These are phyloP conservation scores for Backusella australiensis DNA, from an alignment of 192 early-diverging fungal genomes.

Conservation along the genomic window DNA sequence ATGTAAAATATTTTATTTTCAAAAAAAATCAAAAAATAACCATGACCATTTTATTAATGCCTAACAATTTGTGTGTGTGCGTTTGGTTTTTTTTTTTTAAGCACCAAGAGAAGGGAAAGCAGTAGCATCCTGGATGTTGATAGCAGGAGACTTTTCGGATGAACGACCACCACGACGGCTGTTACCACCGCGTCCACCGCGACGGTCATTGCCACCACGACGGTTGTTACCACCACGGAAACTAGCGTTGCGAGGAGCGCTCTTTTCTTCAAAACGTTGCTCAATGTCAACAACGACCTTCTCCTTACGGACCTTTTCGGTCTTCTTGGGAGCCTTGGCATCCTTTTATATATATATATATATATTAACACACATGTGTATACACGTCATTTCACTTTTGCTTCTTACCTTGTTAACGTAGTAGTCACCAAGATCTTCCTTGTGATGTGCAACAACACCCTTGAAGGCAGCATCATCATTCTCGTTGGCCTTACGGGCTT, in stretches of 20 bases:
- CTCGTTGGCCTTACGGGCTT: slow-evolving; percentile 84
- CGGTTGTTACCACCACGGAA: slow-evolving; percentile 3
- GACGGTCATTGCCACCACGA: slow-evolving; percentile 29
- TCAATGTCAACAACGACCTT: slow-evolving; percentile 77
- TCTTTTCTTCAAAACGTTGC: slow-evolving; percentile 73
- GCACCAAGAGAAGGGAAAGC: slow-evolving; percentile 69
- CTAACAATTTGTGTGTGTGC: not conserved
- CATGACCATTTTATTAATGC: slow-evolving; percentile 6
- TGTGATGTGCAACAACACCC: slow-evolving; percentile 66
- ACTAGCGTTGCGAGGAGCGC: slow-evolving; percentile 49
- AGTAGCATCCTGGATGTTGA: slow-evolving; percentile 67
- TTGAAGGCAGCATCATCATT: slow-evolving; percentile 78
- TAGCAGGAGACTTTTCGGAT: slow-evolving; percentile 28
- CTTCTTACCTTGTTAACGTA: slow-evolving; percentile 54
- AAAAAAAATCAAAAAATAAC: slow-evolving; percentile 3
- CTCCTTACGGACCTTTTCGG: slow-evolving; percentile 65
- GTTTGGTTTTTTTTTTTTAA: slow-evolving; percentile 1
- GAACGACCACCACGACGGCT: slow-evolving; percentile 25
- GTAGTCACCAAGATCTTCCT: slow-evolving; percentile 74
- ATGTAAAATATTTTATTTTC: not conserved
- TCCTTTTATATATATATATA: not conserved
- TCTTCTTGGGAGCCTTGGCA: slow-evolving; percentile 21
- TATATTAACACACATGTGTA: not conserved
- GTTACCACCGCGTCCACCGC: slow-evolving; percentile 30
- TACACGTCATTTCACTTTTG: not conserved